These are phyloP conservation scores for Sparassis latifolia DNA, from an alignment of 1,284 basidiomycete species.

Conservation along the genomic window DNA sequence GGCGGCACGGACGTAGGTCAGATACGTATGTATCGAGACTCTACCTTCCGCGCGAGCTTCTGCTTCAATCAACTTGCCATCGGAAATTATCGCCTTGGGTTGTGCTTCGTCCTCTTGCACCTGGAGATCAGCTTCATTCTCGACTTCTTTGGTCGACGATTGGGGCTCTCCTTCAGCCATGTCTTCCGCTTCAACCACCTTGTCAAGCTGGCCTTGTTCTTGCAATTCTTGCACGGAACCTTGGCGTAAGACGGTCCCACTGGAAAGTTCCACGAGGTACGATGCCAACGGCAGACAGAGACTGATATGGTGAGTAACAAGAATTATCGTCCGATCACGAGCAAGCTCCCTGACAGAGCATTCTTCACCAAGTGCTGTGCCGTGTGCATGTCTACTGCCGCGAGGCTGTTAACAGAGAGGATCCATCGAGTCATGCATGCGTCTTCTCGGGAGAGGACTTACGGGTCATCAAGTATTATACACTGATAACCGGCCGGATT, in stretches of 20 bases:
- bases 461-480: constrained; percentile 84
- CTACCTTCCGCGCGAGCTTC: constrained; percentile 62
- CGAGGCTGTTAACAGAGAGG: constrained; percentile 41
- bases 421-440: constrained; percentile 1
- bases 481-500: constrained; percentile 34
- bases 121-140: constrained; percentile 35
- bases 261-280: constrained; percentile 61
- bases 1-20: constrained; percentile 56
- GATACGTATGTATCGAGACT: constrained; percentile 51
- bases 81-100: constrained; percentile 10
- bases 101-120: constrained; percentile 7
- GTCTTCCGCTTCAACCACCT: constrained; percentile 45
- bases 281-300: constrained; percentile 60
- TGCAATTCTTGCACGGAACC: constrained; percentile 54
- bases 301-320: constrained; percentile 84
- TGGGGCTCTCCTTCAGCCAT: constrained; percentile 18
- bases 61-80: constrained; percentile 54
- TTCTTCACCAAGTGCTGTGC: constrained; percentile 66
- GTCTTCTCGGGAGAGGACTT: constrained; percentile 21
- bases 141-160: constrained; percentile 17
- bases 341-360: constrained; percentile 59
- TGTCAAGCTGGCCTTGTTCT: constrained; percentile 42
- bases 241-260: constrained; percentile 53
- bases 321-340: constrained; percentile 63
- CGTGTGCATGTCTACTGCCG: constrained; percentile 87